Percentiles rank a stretch among this genome's conserved stretches.
phyloP scores from a whole-genome alignment of 805 yeast species.

The Nakazawaea molendinolei region DNA sequence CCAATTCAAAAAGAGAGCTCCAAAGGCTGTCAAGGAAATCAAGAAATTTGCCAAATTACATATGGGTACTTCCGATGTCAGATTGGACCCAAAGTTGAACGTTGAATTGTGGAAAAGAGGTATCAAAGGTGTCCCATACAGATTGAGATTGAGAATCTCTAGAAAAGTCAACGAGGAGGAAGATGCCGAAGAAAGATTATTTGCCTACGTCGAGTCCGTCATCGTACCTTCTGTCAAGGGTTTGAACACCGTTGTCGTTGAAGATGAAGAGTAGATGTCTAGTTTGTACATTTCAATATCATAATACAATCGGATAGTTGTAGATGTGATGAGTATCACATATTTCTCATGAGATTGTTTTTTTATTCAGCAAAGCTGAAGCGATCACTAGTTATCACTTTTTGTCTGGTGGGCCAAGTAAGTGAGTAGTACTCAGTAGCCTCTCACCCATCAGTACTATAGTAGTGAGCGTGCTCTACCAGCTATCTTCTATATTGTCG shows the following conservation, averaged over 20 bases:
- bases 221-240: slow-evolving; percentile 93
- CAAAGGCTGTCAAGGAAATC: slow-evolving; percentile 99
- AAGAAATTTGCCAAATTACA: slow-evolving; percentile 97
- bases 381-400: too few relatives aligned
- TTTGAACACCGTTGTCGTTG: slow-evolving; percentile 95
- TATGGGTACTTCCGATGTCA: slow-evolving; percentile 99
- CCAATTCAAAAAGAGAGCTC: slow-evolving; percentile 99
- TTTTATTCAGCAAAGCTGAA: too few relatives aligned
- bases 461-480: too few relatives aligned
- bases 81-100: slow-evolving; percentile 98
- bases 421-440: too few relatives aligned
- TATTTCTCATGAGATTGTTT: too few relatives aligned
- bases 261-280: slow-evolving; percentile 40
- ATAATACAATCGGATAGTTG: too few relatives aligned
- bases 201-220: slow-evolving; percentile 97
- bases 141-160: slow-evolving; percentile 97
- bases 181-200: slow-evolving; percentile 96
- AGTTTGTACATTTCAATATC: background rate
- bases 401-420: too few relatives aligned
- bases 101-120: slow-evolving; percentile 99
- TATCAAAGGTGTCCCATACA: slow-evolving; percentile 97
- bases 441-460: too few relatives aligned
- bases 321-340: too few relatives aligned
- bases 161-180: slow-evolving; percentile 99
- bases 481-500: too few relatives aligned